Evolutionary conservation across 768 basidiomycete genomes (phyloP), one percentile per base, ranked within the genome.

Genomic region (Sistotremastrum suecicum): DNA sequence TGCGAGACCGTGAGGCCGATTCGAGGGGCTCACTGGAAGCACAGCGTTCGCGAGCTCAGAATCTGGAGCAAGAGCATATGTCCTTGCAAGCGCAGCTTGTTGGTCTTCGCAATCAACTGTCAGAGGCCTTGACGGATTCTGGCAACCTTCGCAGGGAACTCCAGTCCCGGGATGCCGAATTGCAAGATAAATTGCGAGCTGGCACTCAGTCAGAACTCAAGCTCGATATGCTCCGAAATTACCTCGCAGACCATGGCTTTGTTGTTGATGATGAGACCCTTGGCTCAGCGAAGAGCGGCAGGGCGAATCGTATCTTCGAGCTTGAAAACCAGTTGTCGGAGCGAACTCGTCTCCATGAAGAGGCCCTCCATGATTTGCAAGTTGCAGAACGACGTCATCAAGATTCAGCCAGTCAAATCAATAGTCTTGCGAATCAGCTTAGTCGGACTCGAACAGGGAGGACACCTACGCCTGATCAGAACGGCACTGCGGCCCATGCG

Each of bases 191-290:
- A 54, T 53, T 69, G 33, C 78, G 78, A 57, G 76, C 81, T 41
- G 69, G 76, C 0, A 67, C 80, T 0, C 85, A 90, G 48, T 66
- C 78, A 1, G 76, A 74, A 48, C 66, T 90, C 50, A 83, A 86
- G 49, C 66, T 86, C 52, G 74, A 70, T 29, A 81, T 87, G 68
- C 67, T 98, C 48, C 79, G 89, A 40, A 83, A 78, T 57, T 80
- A 97, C 57, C 72, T 98, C 41, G 76, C 80, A 20, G 95, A 98
- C 56, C 80, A 85, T 56, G 94, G 91, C 10, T 74, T 98, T 44
- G 71, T 71, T 30, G 65, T 83, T 12, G 81, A 84, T 45, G 86
- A 88, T 12, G 83, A 80, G 42, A 76, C 83, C 35, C 53, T 78
- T 12, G 67, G 71, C 33, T 62, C 65, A 12, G 63, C 61, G 7